Evolutionary conservation across 176 grass and related monocot species (phyloP), one percentile per base, ranked within the genome.

Genomic region (Triticum timopheevii): DNA sequence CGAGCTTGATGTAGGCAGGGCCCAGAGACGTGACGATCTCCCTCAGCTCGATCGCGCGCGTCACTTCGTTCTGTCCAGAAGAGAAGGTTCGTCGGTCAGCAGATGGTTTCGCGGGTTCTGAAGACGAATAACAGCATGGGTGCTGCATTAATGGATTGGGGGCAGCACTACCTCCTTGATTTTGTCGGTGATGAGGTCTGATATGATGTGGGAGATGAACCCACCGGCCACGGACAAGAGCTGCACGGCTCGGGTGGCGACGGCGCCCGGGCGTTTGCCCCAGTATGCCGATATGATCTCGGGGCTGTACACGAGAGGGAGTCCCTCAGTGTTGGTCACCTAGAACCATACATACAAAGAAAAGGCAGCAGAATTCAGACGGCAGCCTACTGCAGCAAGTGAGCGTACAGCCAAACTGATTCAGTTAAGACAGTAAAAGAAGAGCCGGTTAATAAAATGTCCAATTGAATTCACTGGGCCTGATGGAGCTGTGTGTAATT

Each of bases 1-100:
- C 96, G 78, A 98, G 92, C 79, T 98, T 96, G 62, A 98, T 98
- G 58, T 98, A 98, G 22, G 96, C 96, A 69, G 96, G 96, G 79
- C 96, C 96, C 45, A 98, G 15, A 36, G 96, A 98, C 25, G 96
- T 98, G 12, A 98, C 96, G 52, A 98, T 98, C 81, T 98, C 92
- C 81, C 96, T 92, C 79, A 96, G 90, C 77, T 98, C 93, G 54
- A 98, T 98, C n/a, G 96, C 90, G 10, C 96, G 87, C 13, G 90
- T 66, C 24, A 96, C 96, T 54, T 98, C 96, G 72, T 98, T 98
- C 93, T 98, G 4, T 10, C 22, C 13, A 31, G 3, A 7, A 64
- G 25, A 87, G 38, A 80, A 80, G 15, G 65, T 3, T 5, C 23
- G 63, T 22, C 10, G 10, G 27, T 86, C 8, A 87, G 86, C 42